These are phyloP conservation scores for Madurella fahalii DNA, from an alignment of 2,329 filamentous ascomycete genomes.

Conservation along the genomic window DNA sequence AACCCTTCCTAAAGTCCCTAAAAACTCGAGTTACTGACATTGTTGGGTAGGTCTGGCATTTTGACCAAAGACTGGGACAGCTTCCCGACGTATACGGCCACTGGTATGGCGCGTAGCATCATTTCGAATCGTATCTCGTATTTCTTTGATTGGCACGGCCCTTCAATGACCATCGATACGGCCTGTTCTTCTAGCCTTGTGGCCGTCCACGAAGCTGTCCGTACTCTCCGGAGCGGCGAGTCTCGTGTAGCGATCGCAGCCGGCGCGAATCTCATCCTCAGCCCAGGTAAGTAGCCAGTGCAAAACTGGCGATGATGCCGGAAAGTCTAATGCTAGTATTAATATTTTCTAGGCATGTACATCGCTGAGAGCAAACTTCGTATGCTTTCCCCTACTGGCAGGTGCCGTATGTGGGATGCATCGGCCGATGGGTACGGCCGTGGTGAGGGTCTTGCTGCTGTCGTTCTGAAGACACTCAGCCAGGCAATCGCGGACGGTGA, in stretches of 20 bases:
- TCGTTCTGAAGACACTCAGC: constrained; percentile 44
- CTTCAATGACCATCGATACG: constrained; percentile 15
- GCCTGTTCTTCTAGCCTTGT: constrained; percentile 15
- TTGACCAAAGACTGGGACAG: too few relatives aligned
- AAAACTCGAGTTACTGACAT: too few relatives aligned
- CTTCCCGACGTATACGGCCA: constrained; percentile 28
- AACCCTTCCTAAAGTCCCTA: too few relatives aligned
- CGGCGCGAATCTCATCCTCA: constrained; percentile 33
- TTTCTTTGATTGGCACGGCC: constrained; percentile 12
- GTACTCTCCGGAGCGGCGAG: constrained; percentile 26
- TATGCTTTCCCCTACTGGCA: constrained; percentile 36
- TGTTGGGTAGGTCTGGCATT: too few relatives aligned
- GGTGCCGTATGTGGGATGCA: constrained; percentile 41
- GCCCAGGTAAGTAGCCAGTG: constrained; percentile 23
- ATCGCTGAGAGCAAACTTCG: constrained; percentile 33
- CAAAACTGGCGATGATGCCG: too few relatives aligned
- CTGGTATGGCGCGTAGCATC: constrained; percentile 34
- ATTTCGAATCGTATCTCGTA: constrained; percentile 21
- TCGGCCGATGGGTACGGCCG: constrained; percentile 49
- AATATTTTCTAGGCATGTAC: constrained; percentile 20
- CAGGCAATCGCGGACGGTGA: constrained; percentile 44
- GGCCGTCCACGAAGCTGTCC: constrained; percentile 2
- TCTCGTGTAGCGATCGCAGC: constrained; percentile 31
- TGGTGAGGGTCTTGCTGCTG: constrained; percentile 45
- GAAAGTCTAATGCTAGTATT: too few relatives aligned